These are phyloP conservation scores for Corchorus olitorius DNA, from an alignment of 345 rosid species.

Conservation along the genomic window DNA sequence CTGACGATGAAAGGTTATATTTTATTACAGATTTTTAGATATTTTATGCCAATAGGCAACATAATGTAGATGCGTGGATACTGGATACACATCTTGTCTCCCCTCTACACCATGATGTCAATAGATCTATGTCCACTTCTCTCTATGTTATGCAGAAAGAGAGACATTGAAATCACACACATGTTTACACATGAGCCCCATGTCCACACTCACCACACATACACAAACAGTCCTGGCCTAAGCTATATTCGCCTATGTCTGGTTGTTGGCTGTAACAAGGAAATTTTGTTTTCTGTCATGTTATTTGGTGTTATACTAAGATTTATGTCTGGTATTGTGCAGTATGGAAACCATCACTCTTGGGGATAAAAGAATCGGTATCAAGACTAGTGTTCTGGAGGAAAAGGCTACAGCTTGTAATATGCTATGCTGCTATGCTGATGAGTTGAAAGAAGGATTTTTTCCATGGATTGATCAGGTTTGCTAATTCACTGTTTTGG, in stretches of 20 bases:
- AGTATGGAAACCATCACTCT: conserved; percentile 99
- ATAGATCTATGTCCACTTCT: background rate
- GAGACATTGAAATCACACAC: background rate
- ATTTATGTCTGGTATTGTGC: conserved; percentile 29
- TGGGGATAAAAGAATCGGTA: conserved; percentile 99
- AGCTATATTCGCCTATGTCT: background rate
- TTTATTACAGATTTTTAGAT: conserved; percentile 15
- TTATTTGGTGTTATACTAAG: conserved; percentile 25
- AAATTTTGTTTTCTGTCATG: background rate
- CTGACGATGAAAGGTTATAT: conserved; percentile 94
- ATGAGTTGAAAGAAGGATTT: conserved; percentile 98
- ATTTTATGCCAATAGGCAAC: background rate
- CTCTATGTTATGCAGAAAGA: background rate
- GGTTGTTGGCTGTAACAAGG: background rate
- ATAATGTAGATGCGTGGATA: background rate
- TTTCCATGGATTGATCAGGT: conserved; percentile 99
- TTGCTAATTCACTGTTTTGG: conserved; percentile 16
- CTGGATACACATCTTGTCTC: background rate
- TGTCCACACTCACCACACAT: background rate
- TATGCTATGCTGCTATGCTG: conserved; percentile 99
- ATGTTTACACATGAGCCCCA: background rate
- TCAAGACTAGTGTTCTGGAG: conserved; percentile 96
- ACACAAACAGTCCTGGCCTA: background rate
- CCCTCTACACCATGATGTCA: no score
- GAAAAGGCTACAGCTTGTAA: conserved; percentile 99